Evolutionary conservation across 1,284 basidiomycete genomes (phyloP).

Genomic region (Ustilago trichophora): DNA sequence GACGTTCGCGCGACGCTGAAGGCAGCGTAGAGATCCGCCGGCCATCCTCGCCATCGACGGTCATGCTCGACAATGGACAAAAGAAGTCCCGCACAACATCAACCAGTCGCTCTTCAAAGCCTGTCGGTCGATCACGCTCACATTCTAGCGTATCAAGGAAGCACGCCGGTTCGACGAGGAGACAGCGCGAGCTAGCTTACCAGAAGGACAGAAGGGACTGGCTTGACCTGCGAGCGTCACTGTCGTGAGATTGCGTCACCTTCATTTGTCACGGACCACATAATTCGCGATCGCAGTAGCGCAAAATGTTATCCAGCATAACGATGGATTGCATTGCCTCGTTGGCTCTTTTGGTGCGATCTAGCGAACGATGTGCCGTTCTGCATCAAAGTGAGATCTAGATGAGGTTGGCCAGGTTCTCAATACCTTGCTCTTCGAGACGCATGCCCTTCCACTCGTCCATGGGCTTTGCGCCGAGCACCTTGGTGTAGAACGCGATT

Average conservation of each 20-base stretch:
- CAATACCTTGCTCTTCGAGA: constrained; percentile 58
- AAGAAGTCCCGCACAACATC: constrained; percentile 6
- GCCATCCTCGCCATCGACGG: constrained; percentile 5
- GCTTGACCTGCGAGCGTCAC: constrained; percentile 26
- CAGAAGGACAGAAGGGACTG: constrained; percentile 25
- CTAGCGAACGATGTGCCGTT: no score
- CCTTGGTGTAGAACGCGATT: constrained; percentile 72
- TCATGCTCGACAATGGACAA: not conserved
- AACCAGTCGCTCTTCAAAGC: not conserved
- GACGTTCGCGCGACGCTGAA: constrained; percentile 17
- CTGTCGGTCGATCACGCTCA: not conserved
- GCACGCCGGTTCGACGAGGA: constrained; percentile 3
- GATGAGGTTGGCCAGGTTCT: constrained; percentile 43
- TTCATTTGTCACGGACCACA: not conserved
- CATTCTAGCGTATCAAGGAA: constrained; percentile 1
- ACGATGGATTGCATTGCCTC: no score
- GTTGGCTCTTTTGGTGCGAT: no score
- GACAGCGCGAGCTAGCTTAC: constrained; percentile 21
- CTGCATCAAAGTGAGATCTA: constrained; percentile 17
- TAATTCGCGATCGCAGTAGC: no score
- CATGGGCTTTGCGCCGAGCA: constrained; percentile 52
- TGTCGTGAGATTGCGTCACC: constrained; percentile 4
- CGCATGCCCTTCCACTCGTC: constrained; percentile 62
- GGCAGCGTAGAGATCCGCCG: constrained; percentile 19
- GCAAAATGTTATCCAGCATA: no score